Evolutionary conservation across 1,139 yeast species (phyloP), one percentile per base, ranked within the genome.

Genomic region (Yamadazyma siamensis): DNA sequence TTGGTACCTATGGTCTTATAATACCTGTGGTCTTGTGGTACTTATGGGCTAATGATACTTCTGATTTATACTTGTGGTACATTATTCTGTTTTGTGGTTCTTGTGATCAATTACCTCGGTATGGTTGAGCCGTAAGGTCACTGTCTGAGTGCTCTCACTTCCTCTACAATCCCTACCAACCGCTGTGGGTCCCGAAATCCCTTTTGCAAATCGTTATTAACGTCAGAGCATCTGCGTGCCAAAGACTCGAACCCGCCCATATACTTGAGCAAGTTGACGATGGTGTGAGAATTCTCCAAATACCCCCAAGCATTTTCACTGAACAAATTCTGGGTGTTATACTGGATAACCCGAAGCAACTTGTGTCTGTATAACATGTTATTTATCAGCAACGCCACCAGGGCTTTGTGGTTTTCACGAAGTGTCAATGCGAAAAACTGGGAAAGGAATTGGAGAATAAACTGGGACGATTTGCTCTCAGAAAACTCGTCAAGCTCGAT

Each of bases 401-500:
- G 17, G 13, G 38, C 35, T 20, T 38, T 39, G 25, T 41, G 42
- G 6, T 38, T 36, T 18, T 33, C 41, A 17, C 56, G 59, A n/a
- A 52, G 41, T 8, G 59, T 41, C 28, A 66, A 51, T 6, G 68
- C 54, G 40, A 65, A 66, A 15, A 65, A 64, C 39, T 62, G 63
- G 20, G 67, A 62, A 26, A 65, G 48, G 36, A 63, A 68, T 36
- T 66, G 71, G 17, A 66, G 50, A 4, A 70, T 59, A 43, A 65
- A 65, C 40, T 65, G 72, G 24, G 58, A 55, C 29, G 63, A 56
- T 34, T 64, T 64, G 13, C 61, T 55, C 4, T 57, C 38, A 3
- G 69, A 61, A 4, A 65, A 37, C 42, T 64, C 71, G 44, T 67
- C 74, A 17, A 67, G 39, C 40, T 66, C 73, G 14, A 66, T 58